Percentiles rank a stretch among this genome's conserved stretches.
These are phyloP conservation scores for Kockovaella imperatae DNA, from an alignment of 768 basidiomycete genomes.

Conservation along the genomic window DNA sequence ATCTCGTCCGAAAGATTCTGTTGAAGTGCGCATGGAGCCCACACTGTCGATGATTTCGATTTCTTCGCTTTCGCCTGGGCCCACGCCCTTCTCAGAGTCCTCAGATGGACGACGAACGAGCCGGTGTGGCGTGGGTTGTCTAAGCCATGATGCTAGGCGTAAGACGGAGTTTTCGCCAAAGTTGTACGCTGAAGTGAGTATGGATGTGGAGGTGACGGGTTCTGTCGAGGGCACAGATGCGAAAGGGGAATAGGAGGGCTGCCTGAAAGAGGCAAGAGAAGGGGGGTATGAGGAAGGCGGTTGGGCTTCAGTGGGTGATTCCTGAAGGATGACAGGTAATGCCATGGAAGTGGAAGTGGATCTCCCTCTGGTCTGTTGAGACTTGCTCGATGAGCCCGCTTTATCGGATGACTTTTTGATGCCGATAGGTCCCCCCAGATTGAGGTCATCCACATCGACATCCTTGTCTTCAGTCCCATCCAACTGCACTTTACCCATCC, in stretches of 20 bases:
- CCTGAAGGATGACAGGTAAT: not conserved
- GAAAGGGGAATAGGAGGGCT: not conserved
- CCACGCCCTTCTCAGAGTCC: slow-evolving; percentile 21
- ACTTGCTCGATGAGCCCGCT: not conserved
- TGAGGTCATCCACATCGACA: slow-evolving; percentile 2
- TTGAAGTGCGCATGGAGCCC: slow-evolving; percentile 1
- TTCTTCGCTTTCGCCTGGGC: slow-evolving; percentile 4
- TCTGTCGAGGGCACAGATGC: not conserved
- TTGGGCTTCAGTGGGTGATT: not conserved
- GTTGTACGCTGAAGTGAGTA: slow-evolving; percentile 23
- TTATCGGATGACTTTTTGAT: not conserved
- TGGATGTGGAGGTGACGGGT: not conserved
- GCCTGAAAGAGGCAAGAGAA: not conserved
- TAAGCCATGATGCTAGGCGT: slow-evolving; percentile 3
- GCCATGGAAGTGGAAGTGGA: slow-evolving; percentile 26
- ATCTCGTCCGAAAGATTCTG: not conserved
- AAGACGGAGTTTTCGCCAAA: slow-evolving; percentile 21
- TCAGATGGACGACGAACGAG: slow-evolving; percentile 5
- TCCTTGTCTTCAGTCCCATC: too few relatives aligned
- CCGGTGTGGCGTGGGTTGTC: too few relatives aligned
- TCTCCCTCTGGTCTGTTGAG: slow-evolving; percentile 21
- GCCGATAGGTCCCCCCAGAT: not conserved
- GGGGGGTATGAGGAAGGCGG: not conserved
- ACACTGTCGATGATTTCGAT: too few relatives aligned
- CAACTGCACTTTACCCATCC: slow-evolving; percentile 2